A percentile compares a stretch with the other conserved stretches of the same genome.
Evolutionary conservation across 73 alveolate species (phyloP).

Genomic region (Uronychia setigera): DNA sequence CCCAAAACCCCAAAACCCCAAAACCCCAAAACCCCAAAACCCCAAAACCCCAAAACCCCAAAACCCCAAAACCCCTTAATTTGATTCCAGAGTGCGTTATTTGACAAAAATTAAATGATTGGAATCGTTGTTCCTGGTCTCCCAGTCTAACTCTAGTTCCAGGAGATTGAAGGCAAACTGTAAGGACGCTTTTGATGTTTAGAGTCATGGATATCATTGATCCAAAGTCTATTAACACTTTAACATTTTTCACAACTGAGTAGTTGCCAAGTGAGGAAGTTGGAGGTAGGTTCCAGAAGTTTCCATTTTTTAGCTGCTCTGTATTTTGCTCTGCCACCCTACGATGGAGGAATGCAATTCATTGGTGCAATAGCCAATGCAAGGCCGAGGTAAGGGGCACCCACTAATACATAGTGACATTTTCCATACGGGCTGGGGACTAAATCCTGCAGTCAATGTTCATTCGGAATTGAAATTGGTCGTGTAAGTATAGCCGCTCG

Average conservation of each 20-base stretch:
- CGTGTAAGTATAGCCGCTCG: conserved; percentile 83
- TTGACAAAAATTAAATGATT: conserved; percentile 38
- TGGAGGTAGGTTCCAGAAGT: not conserved
- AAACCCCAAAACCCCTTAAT: no score
- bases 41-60: no score
- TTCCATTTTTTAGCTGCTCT: conserved; percentile 6
- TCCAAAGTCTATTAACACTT: conserved; percentile 47
- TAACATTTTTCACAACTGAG: conserved; percentile 49
- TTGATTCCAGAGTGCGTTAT: not conserved
- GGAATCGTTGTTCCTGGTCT: conserved; percentile 77
- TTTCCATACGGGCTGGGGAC: conserved; percentile 93
- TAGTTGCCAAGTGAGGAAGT: not conserved
- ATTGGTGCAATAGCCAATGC: conserved; percentile 95
- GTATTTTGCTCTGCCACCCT: conserved; percentile 87
- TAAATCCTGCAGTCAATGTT: conserved; percentile 86
- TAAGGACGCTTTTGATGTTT: conserved; percentile 41
- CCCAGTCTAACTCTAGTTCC: conserved; percentile 37
- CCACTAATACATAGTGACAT: conserved; percentile 67
- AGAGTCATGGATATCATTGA: conserved; percentile 48
- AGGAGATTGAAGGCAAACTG: conserved; percentile 57
- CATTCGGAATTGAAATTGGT: conserved; percentile 77
- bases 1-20: no score
- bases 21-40: no score
- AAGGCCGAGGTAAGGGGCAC: conserved; percentile 74
- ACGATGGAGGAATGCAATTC: conserved; percentile 80